phyloP scores from a whole-genome alignment of 495 filamentous ascomycete genomes.

The Letharia columbiana region DNA sequence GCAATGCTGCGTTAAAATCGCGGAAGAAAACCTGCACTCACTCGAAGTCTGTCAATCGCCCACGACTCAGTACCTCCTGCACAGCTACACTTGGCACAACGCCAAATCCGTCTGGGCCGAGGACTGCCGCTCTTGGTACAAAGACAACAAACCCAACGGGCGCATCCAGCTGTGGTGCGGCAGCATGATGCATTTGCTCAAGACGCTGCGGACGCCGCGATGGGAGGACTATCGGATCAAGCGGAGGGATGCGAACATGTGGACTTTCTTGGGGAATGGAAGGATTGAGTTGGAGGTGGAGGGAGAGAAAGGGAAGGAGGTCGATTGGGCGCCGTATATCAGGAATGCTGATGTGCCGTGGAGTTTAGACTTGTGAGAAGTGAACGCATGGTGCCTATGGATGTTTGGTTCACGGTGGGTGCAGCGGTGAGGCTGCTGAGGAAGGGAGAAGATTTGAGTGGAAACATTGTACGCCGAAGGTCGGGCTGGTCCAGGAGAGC shows the following conservation, averaged over 20 bases:
- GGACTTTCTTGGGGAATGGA: background rate
- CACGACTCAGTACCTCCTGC: background rate
- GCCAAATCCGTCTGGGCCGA: background rate
- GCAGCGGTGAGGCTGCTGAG: background rate
- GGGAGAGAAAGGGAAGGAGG: background rate
- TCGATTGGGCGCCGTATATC: background rate
- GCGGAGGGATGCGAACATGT: background rate
- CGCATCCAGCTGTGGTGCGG: background rate
- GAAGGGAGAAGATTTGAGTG: background rate
- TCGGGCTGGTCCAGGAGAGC: background rate
- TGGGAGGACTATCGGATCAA: background rate
- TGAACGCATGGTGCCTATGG: background rate
- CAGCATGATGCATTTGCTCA: background rate
- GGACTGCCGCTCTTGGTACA: slow-evolving; percentile 1
- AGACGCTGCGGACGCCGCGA: background rate
- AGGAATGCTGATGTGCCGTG: background rate
- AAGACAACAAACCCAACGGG: background rate
- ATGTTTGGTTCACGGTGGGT: background rate
- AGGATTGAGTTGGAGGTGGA: slow-evolving; percentile 1
- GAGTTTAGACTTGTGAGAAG: background rate
- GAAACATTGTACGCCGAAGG: background rate
- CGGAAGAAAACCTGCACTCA: background rate
- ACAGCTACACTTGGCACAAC: background rate
- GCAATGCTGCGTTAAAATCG: background rate
- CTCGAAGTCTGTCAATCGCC: background rate